Percentiles rank a stretch among this genome's conserved stretches.
phyloP scores from a whole-genome alignment of 192 early-diverging fungal species.

The Glomus cerebriforme region DNA sequence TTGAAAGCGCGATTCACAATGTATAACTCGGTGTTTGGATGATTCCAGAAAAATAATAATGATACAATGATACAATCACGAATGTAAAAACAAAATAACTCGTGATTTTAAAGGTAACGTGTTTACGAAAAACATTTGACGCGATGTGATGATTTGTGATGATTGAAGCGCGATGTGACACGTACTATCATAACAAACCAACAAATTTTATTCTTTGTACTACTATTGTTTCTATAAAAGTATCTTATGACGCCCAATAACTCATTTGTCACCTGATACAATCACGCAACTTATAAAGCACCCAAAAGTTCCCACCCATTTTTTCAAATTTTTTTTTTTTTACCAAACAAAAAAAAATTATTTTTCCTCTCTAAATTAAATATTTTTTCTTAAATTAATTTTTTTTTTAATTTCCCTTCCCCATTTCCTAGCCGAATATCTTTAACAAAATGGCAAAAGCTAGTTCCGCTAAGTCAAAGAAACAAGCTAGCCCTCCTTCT shows the following conservation, averaged over 20 bases:
- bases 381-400: background rate
- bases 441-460: conserved; percentile 20
- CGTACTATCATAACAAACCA: background rate
- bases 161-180: conserved; percentile 13
- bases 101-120: no score
- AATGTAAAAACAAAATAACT: no score
- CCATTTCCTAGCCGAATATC: background rate
- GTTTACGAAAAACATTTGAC: background rate
- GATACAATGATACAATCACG: no score
- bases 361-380: background rate
- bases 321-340: background rate
- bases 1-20: no score
- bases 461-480: background rate
- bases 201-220: background rate
- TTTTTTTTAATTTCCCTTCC: background rate
- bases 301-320: background rate
- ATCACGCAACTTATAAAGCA: conserved; percentile 14
- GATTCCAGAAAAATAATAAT: no score
- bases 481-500: background rate
- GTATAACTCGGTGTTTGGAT: no score
- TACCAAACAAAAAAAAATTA: background rate
- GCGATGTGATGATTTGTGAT: conserved; percentile 21
- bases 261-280: conserved; percentile 1
- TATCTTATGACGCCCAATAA: background rate
- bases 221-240: background rate